Conservation (phyloP, 768 basidiomycete species). For the Boletus insuetus region DNA sequence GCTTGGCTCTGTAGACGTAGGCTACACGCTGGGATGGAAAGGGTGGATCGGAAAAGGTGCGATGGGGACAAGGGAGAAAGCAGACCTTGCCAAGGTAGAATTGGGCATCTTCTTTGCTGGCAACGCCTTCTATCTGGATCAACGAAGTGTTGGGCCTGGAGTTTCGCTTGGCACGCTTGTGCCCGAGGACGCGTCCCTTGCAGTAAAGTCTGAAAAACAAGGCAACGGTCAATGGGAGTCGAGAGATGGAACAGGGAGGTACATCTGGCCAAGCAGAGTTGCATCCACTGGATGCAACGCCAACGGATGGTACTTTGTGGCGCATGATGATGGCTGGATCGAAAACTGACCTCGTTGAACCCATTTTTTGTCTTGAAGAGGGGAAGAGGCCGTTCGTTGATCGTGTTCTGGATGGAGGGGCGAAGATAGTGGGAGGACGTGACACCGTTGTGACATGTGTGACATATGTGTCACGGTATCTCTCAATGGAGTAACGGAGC, state of each 20-base stretch:
- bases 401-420: slow-evolving; percentile 19
- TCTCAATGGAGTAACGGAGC: too few relatives aligned
- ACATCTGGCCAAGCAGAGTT: slow-evolving; percentile 11
- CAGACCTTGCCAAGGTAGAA: slow-evolving; percentile 98
- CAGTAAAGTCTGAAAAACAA: slow-evolving; percentile 69
- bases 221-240: background rate
- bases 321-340: background rate
- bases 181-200: slow-evolving; percentile 96
- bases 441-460: slow-evolving; percentile 17
- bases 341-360: slow-evolving; percentile 71
- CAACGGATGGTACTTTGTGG: background rate
- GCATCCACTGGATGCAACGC: slow-evolving; percentile 16
- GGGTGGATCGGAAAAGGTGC: background rate
- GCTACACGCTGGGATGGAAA: slow-evolving; percentile 72
- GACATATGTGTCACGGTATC: slow-evolving; percentile 2
- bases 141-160: slow-evolving; percentile 93
- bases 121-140: slow-evolving; percentile 96
- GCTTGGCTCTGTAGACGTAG: slow-evolving; percentile 97
- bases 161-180: slow-evolving; percentile 99
- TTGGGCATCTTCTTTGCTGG: slow-evolving; percentile 88
- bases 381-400: slow-evolving; percentile 19
- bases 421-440: slow-evolving; percentile 12
- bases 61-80: background rate
- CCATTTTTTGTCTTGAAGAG: slow-evolving; percentile 56
- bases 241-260: background rate